These are phyloP conservation scores for Pilasporangium apinafurcum DNA, from an alignment of 352 stramenopile species.

Conservation along the genomic window DNA sequence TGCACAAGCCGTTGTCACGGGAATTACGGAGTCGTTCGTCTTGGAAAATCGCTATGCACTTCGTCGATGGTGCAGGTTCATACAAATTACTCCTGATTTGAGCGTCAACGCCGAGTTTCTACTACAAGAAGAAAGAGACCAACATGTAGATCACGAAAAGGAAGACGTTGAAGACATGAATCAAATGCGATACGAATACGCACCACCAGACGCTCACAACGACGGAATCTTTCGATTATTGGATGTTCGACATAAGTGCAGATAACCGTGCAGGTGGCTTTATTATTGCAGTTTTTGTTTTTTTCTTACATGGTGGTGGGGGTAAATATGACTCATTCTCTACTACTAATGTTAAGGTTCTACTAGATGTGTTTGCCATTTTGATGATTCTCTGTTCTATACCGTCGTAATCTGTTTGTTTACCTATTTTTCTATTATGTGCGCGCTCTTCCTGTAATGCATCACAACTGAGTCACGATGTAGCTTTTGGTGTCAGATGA, in stretches of 20 bases:
- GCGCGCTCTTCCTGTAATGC: too few relatives aligned
- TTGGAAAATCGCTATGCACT: slow-evolving; percentile 24
- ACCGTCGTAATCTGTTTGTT: too few relatives aligned
- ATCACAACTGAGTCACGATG: too few relatives aligned
- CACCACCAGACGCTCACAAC: slow-evolving; percentile 3
- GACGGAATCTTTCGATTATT: slow-evolving; percentile 28
- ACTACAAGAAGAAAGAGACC: slow-evolving; percentile 23
- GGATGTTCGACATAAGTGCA: slow-evolving; percentile 6
- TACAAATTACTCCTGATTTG: slow-evolving; percentile 14
- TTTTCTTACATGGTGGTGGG: background rate
- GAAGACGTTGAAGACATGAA: slow-evolving; percentile 7
- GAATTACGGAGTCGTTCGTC: slow-evolving; percentile 24
- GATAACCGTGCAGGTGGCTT: background rate
- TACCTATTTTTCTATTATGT: too few relatives aligned
- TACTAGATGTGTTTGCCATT: slow-evolving; percentile 10
- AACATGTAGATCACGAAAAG: background rate
- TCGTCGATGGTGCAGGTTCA: slow-evolving; percentile 47
- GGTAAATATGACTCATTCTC: background rate
- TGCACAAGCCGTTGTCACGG: slow-evolving; percentile 28
- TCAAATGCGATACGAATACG: slow-evolving; percentile 24
- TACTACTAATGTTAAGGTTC: slow-evolving; percentile 1
- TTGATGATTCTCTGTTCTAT: too few relatives aligned
- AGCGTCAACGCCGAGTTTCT: slow-evolving; percentile 15
- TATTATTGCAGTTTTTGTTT: slow-evolving; percentile 6
- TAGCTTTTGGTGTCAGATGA: too few relatives aligned